These are phyloP conservation scores for Garcia nutans DNA, from an alignment of 345 rosid species.

Conservation along the genomic window DNA sequence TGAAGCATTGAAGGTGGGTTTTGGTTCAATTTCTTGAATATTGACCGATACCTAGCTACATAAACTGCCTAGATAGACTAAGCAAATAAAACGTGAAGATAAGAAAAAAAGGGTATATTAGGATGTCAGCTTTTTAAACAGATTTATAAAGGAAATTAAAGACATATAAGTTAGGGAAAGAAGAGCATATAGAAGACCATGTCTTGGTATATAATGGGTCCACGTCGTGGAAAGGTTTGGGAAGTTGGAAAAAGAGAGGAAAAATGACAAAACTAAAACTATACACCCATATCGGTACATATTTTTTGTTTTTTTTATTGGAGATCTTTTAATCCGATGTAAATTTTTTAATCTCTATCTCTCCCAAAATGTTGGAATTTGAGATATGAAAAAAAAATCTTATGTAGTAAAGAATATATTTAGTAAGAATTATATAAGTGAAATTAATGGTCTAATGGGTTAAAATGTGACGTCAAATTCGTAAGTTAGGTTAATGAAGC, in stretches of 20 bases:
- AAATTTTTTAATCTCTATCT: too few relatives aligned
- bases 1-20: too few relatives aligned
- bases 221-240: slow-evolving; percentile 1
- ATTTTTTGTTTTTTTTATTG: too few relatives aligned
- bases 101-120: not conserved
- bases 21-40: too few relatives aligned
- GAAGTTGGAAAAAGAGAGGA: not conserved
- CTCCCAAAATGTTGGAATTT: too few relatives aligned
- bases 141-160: not conserved
- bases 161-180: slow-evolving; percentile 4
- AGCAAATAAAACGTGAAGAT: slow-evolving; percentile 18
- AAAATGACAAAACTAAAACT: not conserved
- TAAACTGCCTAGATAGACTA: not conserved
- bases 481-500: too few relatives aligned
- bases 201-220: slow-evolving; percentile 5
- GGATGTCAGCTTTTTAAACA: not conserved
- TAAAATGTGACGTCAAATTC: too few relatives aligned
- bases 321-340: too few relatives aligned
- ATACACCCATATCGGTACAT: not conserved
- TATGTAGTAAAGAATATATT: too few relatives aligned
- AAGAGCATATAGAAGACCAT: slow-evolving; percentile 22
- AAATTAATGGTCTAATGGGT: too few relatives aligned
- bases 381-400: too few relatives aligned
- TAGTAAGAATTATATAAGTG: too few relatives aligned
- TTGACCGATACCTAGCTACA: not conserved